Base-by-base conservation (phyloP, 202 grass and related monocot species). In the Elaeis oleifera region DNA sequence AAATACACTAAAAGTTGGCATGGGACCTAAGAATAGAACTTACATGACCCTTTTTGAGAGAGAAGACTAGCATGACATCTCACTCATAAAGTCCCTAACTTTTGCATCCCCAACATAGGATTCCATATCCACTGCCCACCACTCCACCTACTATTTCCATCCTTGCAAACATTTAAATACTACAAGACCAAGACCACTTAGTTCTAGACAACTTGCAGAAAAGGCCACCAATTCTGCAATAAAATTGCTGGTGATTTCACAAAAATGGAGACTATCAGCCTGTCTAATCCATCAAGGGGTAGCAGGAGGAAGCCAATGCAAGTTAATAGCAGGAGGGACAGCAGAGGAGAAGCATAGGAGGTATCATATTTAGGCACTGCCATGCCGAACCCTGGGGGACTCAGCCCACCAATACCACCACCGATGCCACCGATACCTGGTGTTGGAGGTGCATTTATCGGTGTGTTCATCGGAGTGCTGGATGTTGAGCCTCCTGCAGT, bases 401-500 rank as follows among this genome's bases (percentile, higher is more conserved):
- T 49, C 31, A 69, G 31, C 3, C 66, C 66, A 23, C 31, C 53
- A 11, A 36, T n/a, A 8, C 61, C 28, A 17, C 25, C 65, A 44
- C 36, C 32, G 32, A 9, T 36, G 53, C 18, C 27, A 23, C 19
- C 14, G 11, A 23, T 26, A n/a, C 51, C 21, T 17, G 65, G 26
- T 1, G 25, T n/a, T 21, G 27, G 6, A 16, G 23, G 20, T 4
- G 52, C 18, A 5, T 51, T 44, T 1, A 51, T 18, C n/a, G 65
- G 50, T 8, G n/a, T 55, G 16, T 5, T 21, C 9, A 16, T 11
- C 14, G 64, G 26, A 21, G 65, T 21, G 20, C 16, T 69, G 36
- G 36, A 44, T 24, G 29, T 57, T 23, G 66, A 57, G 53, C 66
- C 66, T 25, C 66, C 66, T 57, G 66, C 66, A 39, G 66, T 69